Evolutionary conservation across 176 grass and related monocot genomes (phyloP), one percentile per base, ranked within the genome.

Genomic region (Neostapfia colusana): DNA sequence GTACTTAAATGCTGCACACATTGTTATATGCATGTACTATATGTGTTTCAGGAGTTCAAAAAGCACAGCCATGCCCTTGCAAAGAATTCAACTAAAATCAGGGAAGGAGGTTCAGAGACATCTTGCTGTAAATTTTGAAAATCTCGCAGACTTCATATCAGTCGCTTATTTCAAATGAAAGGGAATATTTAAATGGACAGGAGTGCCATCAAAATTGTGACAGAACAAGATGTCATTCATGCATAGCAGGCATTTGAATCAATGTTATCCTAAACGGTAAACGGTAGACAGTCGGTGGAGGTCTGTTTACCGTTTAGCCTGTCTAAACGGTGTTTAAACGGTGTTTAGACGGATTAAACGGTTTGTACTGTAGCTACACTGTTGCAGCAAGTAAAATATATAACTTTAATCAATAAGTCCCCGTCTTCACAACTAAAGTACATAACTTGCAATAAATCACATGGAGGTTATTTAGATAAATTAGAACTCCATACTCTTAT

Each of bases 1-100:
- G 40, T 45, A 36, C 53, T 82, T 82, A 72, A 78, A 45, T 60
- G 87, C 65, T 41, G 43, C 41, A 78, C 42, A 14, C 25, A 42
- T 73, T 57, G 45, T 74, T 70, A 24, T 35, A 36, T 36, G 15
- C 54, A 55, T 59, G 65, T 36, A 69, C 24, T 13, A 43, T 27
- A 26, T 51, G 72, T 61, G 17, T 50, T 61, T 42, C 60, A 80
- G 40, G 20, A 57, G 24, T 73, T 73, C 17, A 65, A 48, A 51
- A 59, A 61, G 48, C 31, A 70, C 41, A 83, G 31, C 23, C 53
- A 66, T 31, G 28, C 10, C 10, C 25, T 74, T 70, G 25, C 39
- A 79, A 67, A 13, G 20, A 34, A 48, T 78, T 46, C 63, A 70
- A 39, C 39, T n/a, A 67, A 45, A 66, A 50, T 79, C 26, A 49